Percentiles rank a stretch among this genome's conserved stretches.
phyloP scores from a whole-genome alignment of 768 basidiomycete genomes.

The Cystobasidiopsis lactophilus region DNA sequence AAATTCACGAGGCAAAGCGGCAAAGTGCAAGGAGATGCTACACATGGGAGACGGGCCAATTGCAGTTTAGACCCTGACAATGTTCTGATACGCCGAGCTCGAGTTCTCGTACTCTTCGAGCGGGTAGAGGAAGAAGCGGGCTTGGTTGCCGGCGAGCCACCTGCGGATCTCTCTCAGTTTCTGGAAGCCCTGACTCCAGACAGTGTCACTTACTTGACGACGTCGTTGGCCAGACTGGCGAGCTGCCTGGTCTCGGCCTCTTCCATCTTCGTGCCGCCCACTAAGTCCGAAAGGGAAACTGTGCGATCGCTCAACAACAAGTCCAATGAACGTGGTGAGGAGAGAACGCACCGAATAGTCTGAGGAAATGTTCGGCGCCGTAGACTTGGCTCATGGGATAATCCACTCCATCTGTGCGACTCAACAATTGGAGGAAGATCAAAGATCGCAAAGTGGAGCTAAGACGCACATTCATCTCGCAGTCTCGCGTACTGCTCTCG shows the following conservation, averaged over 20 bases:
- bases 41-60: too few relatives aligned
- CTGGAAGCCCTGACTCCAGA: neutral
- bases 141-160: neutral
- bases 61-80: too few relatives aligned
- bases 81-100: too few relatives aligned
- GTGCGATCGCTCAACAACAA: neutral
- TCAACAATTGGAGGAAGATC: neutral
- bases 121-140: neutral
- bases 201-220: neutral
- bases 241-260: slow-evolving; percentile 29
- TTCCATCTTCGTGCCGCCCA: slow-evolving; percentile 73
- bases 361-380: slow-evolving; percentile 76
- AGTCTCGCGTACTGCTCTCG: slow-evolving; percentile 74
- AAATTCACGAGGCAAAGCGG: too few relatives aligned
- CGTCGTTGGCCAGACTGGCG: neutral
- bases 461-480: slow-evolving; percentile 39
- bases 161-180: neutral
- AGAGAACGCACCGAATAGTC: slow-evolving; percentile 56
- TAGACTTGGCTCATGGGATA: slow-evolving; percentile 77
- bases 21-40: too few relatives aligned
- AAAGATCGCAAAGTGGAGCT: slow-evolving; percentile 34
- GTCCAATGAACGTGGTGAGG: neutral
- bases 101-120: neutral
- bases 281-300: slow-evolving; percentile 85
- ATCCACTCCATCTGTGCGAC: slow-evolving; percentile 44